Base-by-base conservation (phyloP, 108 stramenopile genomes). In the Fragilariopsis cylindrus region DNA sequence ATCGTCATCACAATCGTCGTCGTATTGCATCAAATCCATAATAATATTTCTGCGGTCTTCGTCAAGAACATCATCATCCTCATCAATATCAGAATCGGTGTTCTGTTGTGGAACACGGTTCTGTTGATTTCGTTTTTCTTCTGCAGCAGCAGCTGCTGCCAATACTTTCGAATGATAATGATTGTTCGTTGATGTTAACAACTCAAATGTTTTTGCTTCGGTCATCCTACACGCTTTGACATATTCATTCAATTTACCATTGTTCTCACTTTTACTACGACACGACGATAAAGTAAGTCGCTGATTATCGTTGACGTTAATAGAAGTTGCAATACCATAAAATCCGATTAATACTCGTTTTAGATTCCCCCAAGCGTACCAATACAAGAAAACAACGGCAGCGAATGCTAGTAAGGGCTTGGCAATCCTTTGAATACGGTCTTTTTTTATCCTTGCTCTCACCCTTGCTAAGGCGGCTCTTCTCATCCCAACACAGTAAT, bases 391-490 rank as follows among this genome's bases (percentile, higher is more conserved):
- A 42, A 82, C 6, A 15, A 64, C 7, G 13, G 69, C 53, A 9
- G 16, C 62, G 39, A 82, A 15, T 12, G 70, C 43, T 39, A 76
- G 3, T 13, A 72, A 57, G 46, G 75, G 75, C 13, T 70, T 74
- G 16, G 63, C 57, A 40, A 49, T 69, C 54, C 60, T 45, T 48
- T 70, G 72, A 12, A 70, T 39, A 8, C 75, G 62, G 13, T 68
- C 67, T 70, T 76, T 72, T 55, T 53, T 48, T 12, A 47, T 58
- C 13, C 66, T 42, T 19, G 50, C 13, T 8, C 69, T 62, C 11
- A 77, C 47, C 50, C 81, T 48, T 3, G 62, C 16, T 53, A 82
- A 53, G 3, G 81, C 81, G 5, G 72, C 73, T 13, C 76, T 67
- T 42, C 81, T 46, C 81, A 69, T 74, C 30, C 72, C 60, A 21